Percentiles rank a stretch among this genome's conserved stretches.
Evolutionary conservation across 2,329 filamentous ascomycete species (phyloP).

Genomic region (Paecilomyces sp.): DNA sequence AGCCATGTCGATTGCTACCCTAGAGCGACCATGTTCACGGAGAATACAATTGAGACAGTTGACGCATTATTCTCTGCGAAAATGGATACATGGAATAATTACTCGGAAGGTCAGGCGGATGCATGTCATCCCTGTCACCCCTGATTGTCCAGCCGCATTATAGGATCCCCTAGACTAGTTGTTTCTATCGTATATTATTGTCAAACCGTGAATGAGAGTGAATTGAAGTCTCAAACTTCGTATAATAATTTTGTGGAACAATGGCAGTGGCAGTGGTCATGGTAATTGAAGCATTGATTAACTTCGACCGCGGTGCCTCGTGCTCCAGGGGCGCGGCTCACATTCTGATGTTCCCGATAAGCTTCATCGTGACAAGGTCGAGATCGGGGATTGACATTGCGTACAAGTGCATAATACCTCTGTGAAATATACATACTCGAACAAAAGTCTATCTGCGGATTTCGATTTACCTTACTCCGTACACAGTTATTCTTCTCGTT

Average conservation of each 20-base stretch:
- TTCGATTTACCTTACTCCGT: background rate
- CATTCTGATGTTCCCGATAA: background rate
- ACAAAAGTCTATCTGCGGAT: background rate
- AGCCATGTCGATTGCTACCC: too few relatives aligned
- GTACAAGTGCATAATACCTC: background rate
- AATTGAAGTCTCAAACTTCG: background rate
- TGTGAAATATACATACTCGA: background rate
- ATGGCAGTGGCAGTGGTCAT: background rate
- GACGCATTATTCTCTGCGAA: too few relatives aligned
- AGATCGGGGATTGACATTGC: background rate
- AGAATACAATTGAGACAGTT: too few relatives aligned
- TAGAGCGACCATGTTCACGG: too few relatives aligned
- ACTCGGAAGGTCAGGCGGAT: too few relatives aligned
- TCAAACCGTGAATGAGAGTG: background rate
- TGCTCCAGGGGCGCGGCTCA: background rate
- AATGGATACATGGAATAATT: too few relatives aligned
- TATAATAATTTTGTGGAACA: too few relatives aligned
- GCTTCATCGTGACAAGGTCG: background rate
- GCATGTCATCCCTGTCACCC: background rate
- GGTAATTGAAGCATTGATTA: background rate
- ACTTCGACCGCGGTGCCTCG: background rate
- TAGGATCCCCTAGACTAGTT: background rate
- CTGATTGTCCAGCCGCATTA: background rate
- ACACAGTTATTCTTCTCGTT: background rate
- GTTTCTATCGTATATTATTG: background rate